phyloP scores from a whole-genome alignment of 2,329 filamentous ascomycete species.

The Penicillium vulpinum region DNA sequence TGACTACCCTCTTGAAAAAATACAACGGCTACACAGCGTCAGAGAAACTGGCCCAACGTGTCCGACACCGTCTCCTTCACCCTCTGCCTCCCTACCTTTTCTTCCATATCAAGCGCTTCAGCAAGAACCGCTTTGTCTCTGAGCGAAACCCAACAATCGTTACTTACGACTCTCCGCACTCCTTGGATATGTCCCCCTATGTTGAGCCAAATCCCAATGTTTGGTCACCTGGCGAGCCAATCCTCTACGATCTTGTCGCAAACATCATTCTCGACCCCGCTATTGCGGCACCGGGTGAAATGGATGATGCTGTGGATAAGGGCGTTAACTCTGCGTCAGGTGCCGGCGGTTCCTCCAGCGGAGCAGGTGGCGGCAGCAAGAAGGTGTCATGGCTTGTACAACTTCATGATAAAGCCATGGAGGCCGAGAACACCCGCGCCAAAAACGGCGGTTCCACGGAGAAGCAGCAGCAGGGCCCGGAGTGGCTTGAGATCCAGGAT shows the following conservation, averaged over 20 bases:
- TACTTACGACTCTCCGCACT: constrained; percentile 81
- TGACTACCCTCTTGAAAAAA: constrained; percentile 80
- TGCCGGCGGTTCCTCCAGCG: constrained; percentile 45
- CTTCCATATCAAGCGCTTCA: constrained; percentile 97
- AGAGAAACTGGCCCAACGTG: constrained; percentile 83
- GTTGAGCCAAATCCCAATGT: constrained; percentile 80
- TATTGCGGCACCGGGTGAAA: constrained; percentile 65
- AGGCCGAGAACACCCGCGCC: constrained; percentile 37
- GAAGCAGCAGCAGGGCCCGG: constrained; percentile 55
- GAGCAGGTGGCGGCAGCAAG: constrained; percentile 84
- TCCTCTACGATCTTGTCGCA: constrained; percentile 92
- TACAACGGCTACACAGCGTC: constrained; percentile 88
- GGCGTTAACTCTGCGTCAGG: constrained; percentile 38
- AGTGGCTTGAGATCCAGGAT: constrained; percentile 94
- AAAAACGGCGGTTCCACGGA: constrained; percentile 28
- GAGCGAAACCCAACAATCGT: constrained; percentile 98
- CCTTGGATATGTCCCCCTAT: constrained; percentile 84
- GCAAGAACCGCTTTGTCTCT: constrained; percentile 90
- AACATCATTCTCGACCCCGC: constrained; percentile 68
- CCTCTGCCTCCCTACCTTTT: constrained; percentile 87
- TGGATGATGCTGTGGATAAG: constrained; percentile 43
- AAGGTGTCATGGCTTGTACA: constrained; percentile 96
- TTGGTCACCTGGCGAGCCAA: constrained; percentile 73
- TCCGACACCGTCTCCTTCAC: constrained; percentile 85
- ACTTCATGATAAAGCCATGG: constrained; percentile 70